These are phyloP conservation scores for Lentinula boryana DNA, from an alignment of 768 basidiomycete species.

Conservation along the genomic window DNA sequence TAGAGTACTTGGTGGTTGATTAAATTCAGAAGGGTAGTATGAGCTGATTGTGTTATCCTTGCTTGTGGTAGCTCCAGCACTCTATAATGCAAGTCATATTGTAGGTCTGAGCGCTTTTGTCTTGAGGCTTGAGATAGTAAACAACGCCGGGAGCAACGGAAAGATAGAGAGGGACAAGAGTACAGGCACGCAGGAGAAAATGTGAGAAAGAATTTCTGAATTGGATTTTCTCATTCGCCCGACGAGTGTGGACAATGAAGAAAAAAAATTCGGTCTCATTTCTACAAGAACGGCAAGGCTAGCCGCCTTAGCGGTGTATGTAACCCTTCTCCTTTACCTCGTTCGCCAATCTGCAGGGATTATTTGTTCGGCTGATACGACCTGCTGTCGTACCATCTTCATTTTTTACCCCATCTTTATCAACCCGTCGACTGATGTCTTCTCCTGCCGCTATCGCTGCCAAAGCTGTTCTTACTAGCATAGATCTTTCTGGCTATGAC, in stretches of 20 bases:
- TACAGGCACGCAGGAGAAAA: not conserved
- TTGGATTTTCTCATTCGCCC: not conserved
- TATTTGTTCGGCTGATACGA: constrained; percentile 2
- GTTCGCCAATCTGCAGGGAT: not conserved
- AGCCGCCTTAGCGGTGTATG: not conserved
- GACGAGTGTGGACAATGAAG: not conserved
- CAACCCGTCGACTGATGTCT: constrained; percentile 30
- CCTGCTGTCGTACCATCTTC: not conserved
- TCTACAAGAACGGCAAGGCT: not conserved
- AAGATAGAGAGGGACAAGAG: not conserved
- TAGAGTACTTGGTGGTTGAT: not conserved
- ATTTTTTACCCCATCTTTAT: not conserved
- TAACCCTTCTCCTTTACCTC: not conserved
- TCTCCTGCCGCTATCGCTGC: constrained; percentile 63
- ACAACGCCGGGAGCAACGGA: not conserved
- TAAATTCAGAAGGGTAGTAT: not conserved
- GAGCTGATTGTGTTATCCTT: not conserved
- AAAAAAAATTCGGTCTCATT: not conserved
- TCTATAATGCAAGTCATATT: too few relatives aligned
- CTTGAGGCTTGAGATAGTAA: not conserved
- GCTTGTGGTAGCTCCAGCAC: too few relatives aligned
- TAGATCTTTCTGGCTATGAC: constrained; percentile 84
- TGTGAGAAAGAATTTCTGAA: not conserved
- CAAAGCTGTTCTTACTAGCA: constrained; percentile 55
- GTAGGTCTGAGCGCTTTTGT: not conserved